A percentile compares a stretch with the other conserved stretches of the same genome.
Conservation (phyloP, 164 flowering plant species). For the Aristolochia californica region DNA sequence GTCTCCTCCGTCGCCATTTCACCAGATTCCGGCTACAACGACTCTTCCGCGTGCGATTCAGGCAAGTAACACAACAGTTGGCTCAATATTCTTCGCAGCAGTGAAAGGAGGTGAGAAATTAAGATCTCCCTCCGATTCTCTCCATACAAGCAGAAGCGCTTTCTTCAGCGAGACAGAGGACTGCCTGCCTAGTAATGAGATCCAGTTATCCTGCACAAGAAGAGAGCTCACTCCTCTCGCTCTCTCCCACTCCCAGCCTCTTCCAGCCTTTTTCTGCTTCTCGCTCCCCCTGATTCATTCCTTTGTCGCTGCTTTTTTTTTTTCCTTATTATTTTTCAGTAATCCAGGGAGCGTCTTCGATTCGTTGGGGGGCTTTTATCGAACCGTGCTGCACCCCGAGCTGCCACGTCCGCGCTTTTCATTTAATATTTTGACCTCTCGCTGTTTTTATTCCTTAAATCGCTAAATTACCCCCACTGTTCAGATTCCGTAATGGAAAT, state of each 20-base stretch:
- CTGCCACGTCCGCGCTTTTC: conserved; percentile 33
- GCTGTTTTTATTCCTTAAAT: too few species aligned
- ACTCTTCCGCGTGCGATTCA: too few species aligned
- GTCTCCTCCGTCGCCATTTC: conserved; percentile 33
- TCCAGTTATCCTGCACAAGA: neutral
- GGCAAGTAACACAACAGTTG: neutral
- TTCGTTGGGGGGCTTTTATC: conserved; percentile 15
- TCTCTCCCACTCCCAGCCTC: neutral
- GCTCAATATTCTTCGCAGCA: too few species aligned
- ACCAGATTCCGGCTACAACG: conserved; percentile 17
- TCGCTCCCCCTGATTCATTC: neutral
- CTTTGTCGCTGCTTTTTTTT: neutral
- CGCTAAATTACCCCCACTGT: too few species aligned
- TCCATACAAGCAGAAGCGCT: neutral
- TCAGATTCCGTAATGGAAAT: too few species aligned
- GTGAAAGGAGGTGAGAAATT: too few species aligned
- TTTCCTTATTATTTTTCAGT: neutral
- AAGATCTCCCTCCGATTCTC: too few species aligned
- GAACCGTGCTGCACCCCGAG: conserved; percentile 28
- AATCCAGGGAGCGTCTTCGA: conserved; percentile 10
- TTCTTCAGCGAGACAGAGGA: neutral
- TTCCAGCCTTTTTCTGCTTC: neutral
- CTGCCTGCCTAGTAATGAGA: too few species aligned
- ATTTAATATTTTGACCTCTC: neutral
- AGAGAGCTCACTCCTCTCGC: neutral